Evolutionary conservation across 306 rosid species (phyloP), one percentile per base, ranked within the genome.

Genomic region (Leucaena leucocephala): DNA sequence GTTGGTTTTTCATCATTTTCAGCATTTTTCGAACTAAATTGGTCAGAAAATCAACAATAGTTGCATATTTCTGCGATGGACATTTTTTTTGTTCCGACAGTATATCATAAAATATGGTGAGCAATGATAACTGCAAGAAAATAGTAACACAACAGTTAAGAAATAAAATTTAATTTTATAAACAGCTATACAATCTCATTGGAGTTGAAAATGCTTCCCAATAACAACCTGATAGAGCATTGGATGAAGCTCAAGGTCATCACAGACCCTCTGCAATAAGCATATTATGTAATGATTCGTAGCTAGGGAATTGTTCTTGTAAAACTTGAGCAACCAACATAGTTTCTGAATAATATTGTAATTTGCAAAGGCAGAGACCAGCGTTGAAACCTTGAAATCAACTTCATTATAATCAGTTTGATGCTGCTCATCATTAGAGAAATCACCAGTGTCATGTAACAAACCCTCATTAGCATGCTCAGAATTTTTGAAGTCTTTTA

Each of bases 261-360:
- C 93, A 62, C 86, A 88, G 55, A 94, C 87, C 89, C 89, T 92
- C 66, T 78, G 88, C 78, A 94, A 71, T 78, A 91, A 84, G 86
- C 89, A 80, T 67, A 92, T 81, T 85, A 94, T 91, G 89, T 90
- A 92, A 81, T 92, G 82, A 83, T 94, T 94, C 81, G 93, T 91
- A 67, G 83, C 80, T 58, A 83, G 74, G 44, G 94, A 89, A 79
- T 95, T 95, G 88, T 87, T 90, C 89, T 88, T 92, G 84, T 94
- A 94, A 87, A 94, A 94, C 89, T 92, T 94, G 69, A 94, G 98
- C 88, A 94, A 79, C 97, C 98, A 94, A 79, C 98, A 92, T 52
- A 89, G 62, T 72, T 88, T 92, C 86, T 94, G 93, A 85, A 94
- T 88, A 71, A 92, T 80, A 82, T n/a, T 85, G 87, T 88, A 87